These are phyloP conservation scores for Phaeophleospora eucalypticola DNA, from an alignment of 2,329 filamentous ascomycete species.

Conservation along the genomic window DNA sequence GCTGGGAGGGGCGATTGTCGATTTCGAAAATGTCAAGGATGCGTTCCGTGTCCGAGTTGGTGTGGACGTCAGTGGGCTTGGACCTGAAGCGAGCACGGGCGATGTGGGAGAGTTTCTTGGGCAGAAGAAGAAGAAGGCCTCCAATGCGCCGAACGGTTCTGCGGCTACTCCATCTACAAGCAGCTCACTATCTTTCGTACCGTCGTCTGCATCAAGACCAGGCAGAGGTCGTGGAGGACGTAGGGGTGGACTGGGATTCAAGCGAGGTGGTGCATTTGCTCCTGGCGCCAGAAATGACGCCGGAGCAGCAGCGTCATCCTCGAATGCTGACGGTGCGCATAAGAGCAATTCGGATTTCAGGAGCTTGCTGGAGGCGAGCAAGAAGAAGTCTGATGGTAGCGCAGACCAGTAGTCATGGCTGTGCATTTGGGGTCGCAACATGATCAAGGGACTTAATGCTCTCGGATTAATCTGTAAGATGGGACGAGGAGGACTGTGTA, in stretches of 20 bases:
- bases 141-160: conserved; percentile 2
- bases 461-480: too few relatives aligned
- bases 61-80: conserved; percentile 39
- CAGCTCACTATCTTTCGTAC: conserved; percentile 16
- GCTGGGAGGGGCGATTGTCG: conserved; percentile 80
- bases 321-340: conserved; percentile 27
- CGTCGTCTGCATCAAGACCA: conserved; percentile 40
- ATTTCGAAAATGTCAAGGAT: conserved; percentile 66
- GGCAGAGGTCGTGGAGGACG: conserved; percentile 43
- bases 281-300: conserved; percentile 12
- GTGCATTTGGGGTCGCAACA: too few relatives aligned
- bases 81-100: conserved; percentile 42
- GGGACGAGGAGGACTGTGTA: neutral
- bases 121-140: conserved; percentile 36
- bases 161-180: conserved; percentile 17
- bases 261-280: conserved; percentile 37
- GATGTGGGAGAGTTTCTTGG: conserved; percentile 51
- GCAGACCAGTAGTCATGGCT: neutral
- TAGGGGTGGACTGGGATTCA: conserved; percentile 47
- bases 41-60: conserved; percentile 66
- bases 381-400: conserved; percentile 20
- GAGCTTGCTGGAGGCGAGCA: conserved; percentile 47
- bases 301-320: neutral
- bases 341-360: conserved; percentile 59
- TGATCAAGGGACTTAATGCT: too few relatives aligned